These are phyloP conservation scores for Solanum ossicruentum DNA, from an alignment of 257 asterid genomes.

Conservation along the genomic window DNA sequence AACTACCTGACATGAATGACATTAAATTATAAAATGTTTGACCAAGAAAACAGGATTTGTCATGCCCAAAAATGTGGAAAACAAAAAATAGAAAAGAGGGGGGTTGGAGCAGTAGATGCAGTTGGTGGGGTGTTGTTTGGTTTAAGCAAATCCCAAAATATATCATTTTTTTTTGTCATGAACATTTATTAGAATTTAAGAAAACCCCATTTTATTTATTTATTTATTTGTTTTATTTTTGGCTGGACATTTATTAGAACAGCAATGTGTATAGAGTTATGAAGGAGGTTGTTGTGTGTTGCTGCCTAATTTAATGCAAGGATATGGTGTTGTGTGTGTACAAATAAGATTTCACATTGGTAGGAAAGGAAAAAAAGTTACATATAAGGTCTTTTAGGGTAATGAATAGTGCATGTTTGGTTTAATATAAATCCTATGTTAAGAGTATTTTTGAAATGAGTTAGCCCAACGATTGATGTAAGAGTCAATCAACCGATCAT, in stretches of 20 bases:
- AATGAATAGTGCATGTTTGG: not conserved
- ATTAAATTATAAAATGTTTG: not conserved
- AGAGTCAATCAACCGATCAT: not conserved
- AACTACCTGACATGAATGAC: not conserved
- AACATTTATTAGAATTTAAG: no score
- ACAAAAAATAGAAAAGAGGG: not conserved
- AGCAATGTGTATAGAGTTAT: not conserved
- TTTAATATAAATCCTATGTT: not conserved
- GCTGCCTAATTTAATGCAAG: not conserved
- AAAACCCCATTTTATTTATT: no score
- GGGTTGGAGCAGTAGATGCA: not conserved
- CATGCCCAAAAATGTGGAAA: not conserved
- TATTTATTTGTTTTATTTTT: not conserved
- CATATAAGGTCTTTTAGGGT: no score
- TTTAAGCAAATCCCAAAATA: not conserved
- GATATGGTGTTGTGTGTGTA: not conserved
- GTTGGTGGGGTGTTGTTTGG: not conserved
- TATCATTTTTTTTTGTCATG: not conserved
- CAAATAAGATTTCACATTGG: not conserved
- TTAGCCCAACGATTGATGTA: not conserved
- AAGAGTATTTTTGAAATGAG: not conserved
- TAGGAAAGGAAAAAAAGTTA: not conserved
- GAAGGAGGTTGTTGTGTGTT: not conserved
- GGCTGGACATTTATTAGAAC: not conserved
- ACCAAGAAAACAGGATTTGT: not conserved